Base-by-base conservation (phyloP, 2,329 filamentous ascomycete genomes). In the Zelopaecilomyces penicillatus region DNA sequence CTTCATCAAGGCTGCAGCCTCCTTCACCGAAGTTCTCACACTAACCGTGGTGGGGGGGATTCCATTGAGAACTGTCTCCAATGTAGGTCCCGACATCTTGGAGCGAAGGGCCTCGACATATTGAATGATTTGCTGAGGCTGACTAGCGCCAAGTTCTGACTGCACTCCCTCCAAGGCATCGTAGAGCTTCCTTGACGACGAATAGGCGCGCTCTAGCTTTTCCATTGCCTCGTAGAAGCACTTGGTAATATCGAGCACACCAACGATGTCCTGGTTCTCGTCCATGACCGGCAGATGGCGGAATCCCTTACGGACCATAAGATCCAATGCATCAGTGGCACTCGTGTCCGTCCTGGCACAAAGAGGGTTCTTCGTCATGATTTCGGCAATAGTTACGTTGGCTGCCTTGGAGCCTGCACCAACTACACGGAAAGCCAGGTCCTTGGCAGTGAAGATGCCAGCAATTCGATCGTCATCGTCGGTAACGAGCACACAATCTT, bases 191-290 rank as follows among this genome's bases (percentile, higher is more conserved):
- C 93, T 82, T n/a, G 93, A 98, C 11, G 93, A 97, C 53, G 88
- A 89, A 65, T 98, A 98, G 41, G 93, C 93, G 42, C 93, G 85
- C 73, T 98, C 93, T 49, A 98, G 73, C 74, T 98, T 98, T 74
- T 98, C 93, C 93, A 98, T 98, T 37, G 93, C 93, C 68, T 98
- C 93, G 68, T 98, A 98, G 68, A 98, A 98, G 69, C 93, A 98
- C 69, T 97, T 98, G 46, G 93, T 98, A 57, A 98, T 98, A 66
- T 98, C 93, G 44, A 98, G 73, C 54, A 98, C 90, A 72, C 93
- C 93, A 6, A 90, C 95, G 51, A 98, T 98, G 61, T 98, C 91
- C 68, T 98, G 93, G 66, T 98, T 97, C 73, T 98, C 93, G 67
- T 98, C 93, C 93, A 98, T 98, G 53, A 98, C 93, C 3, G 93